A percentile compares a stretch with the other conserved stretches of the same genome.
These are phyloP conservation scores for Pseudophaeomoniella oleicola DNA, from an alignment of 2,329 filamentous ascomycete species.

Conservation along the genomic window DNA sequence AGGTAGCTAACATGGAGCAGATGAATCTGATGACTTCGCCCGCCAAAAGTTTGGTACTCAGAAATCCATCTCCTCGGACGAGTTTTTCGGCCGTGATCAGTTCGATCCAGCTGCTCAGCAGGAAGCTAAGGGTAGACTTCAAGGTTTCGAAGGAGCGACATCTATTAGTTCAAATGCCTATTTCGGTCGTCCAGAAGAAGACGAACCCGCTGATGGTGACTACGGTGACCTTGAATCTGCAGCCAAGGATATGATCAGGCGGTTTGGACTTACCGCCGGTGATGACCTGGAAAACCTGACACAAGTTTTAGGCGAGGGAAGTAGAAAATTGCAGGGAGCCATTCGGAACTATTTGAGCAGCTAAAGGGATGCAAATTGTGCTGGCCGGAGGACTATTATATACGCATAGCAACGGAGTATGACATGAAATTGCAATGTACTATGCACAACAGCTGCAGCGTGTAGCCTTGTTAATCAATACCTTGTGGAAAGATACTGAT, in stretches of 20 bases:
- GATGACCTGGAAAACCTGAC: conserved; percentile 90
- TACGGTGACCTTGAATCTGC: conserved; percentile 88
- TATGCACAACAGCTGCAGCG: no score
- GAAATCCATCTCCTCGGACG: conserved; percentile 94
- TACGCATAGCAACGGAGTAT: no score
- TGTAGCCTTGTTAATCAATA: no score
- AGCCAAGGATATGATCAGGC: conserved; percentile 89
- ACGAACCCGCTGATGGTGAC: conserved; percentile 51
- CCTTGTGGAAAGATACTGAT: no score
- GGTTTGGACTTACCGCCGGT: conserved; percentile 87
- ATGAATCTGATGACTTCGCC: conserved; percentile 69
- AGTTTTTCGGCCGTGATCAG: conserved; percentile 86
- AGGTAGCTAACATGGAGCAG: conserved; percentile 19
- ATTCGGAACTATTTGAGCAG: conserved; percentile 35
- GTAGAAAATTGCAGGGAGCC: conserved; percentile 60
- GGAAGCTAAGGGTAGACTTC: conserved; percentile 75
- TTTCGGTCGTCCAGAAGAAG: conserved; percentile 85
- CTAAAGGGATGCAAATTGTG: no score
- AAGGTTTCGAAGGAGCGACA: conserved; percentile 83
- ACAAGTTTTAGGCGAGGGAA: conserved; percentile 71
- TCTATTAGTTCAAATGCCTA: conserved; percentile 94
- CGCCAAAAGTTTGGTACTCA: conserved; percentile 79
- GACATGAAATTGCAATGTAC: no score
- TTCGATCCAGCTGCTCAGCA: conserved; percentile 68
- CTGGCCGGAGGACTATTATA: no score